phyloP scores from a whole-genome alignment of 805 yeast species.

The Candida krabiensis region DNA sequence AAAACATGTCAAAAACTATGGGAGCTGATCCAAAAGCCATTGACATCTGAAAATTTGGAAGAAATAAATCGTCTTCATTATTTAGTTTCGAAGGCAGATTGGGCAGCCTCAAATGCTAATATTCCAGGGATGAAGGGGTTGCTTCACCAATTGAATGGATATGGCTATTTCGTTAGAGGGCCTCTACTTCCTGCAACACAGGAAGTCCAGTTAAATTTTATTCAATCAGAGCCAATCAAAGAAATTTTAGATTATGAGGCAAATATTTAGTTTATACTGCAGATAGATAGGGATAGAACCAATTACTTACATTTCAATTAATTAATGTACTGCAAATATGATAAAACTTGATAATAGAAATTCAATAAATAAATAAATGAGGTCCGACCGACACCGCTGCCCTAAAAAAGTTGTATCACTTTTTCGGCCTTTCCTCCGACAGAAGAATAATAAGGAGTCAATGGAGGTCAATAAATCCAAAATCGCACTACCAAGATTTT shows the following conservation, averaged over 20 bases:
- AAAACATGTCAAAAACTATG: slow-evolving; percentile 16
- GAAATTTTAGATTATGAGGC: slow-evolving; percentile 11
- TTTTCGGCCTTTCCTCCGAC: too few species aligned
- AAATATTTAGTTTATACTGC: background rate
- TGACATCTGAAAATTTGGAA: slow-evolving; percentile 5
- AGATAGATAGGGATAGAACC: background rate
- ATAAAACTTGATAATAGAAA: too few species aligned
- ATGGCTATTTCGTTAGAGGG: slow-evolving; percentile 10
- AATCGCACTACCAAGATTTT: too few species aligned
- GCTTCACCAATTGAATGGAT: slow-evolving; percentile 10
- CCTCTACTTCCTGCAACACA: slow-evolving; percentile 12
- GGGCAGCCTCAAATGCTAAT: slow-evolving; percentile 16
- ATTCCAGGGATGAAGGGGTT: slow-evolving; percentile 18
- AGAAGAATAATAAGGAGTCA: too few species aligned
- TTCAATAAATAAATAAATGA: too few species aligned
- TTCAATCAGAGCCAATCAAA: slow-evolving; percentile 7
- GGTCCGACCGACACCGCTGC: too few species aligned
- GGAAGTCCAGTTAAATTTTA: background rate
- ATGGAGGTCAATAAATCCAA: too few species aligned
- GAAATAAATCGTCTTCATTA: slow-evolving; percentile 11
- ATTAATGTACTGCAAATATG: too few species aligned
- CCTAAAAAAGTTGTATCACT: too few species aligned
- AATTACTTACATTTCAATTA: too few species aligned
- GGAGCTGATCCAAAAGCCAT: slow-evolving; percentile 9
- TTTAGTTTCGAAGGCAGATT: slow-evolving; percentile 17